Conservation (phyloP, 1,284 basidiomycete genomes). For the Omphalotus olearius region DNA sequence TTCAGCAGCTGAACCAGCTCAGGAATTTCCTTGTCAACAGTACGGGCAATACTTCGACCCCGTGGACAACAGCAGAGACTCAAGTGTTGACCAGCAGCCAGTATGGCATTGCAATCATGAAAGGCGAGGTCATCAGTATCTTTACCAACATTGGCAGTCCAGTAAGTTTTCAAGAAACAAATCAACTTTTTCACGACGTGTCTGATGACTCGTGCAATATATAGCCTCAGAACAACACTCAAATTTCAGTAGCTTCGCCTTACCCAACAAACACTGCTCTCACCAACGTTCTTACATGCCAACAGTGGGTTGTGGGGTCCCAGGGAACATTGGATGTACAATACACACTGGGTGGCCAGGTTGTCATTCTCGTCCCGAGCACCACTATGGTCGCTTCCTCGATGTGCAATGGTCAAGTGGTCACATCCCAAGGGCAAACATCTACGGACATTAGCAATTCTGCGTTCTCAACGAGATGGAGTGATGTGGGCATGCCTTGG, state of each 20-base stretch:
- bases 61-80: constrained; percentile 54
- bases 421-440: constrained; percentile 4
- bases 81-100: constrained; percentile 55
- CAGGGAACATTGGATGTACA: constrained; percentile 52
- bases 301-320: constrained; percentile 62
- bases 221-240: constrained; percentile 51
- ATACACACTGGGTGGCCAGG: constrained; percentile 56
- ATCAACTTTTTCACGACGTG: background rate
- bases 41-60: constrained; percentile 27
- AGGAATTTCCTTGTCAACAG: constrained; percentile 64
- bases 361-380: constrained; percentile 48
- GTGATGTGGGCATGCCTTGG: too few species aligned
- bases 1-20: constrained; percentile 63
- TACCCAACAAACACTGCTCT: constrained; percentile 41
- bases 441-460: background rate
- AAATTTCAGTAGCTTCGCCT: constrained; percentile 50
- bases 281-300: constrained; percentile 57
- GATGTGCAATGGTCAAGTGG: constrained; percentile 3
- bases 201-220: constrained; percentile 2
- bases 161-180: constrained; percentile 32
- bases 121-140: constrained; percentile 66
- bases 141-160: constrained; percentile 78
- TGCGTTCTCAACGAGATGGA: too few species aligned
- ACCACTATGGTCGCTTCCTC: background rate
- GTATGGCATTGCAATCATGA: constrained; percentile 65